These are phyloP conservation scores for Chrysopogon serrulatus DNA, from an alignment of 176 grass and related monocot species.

Conservation along the genomic window DNA sequence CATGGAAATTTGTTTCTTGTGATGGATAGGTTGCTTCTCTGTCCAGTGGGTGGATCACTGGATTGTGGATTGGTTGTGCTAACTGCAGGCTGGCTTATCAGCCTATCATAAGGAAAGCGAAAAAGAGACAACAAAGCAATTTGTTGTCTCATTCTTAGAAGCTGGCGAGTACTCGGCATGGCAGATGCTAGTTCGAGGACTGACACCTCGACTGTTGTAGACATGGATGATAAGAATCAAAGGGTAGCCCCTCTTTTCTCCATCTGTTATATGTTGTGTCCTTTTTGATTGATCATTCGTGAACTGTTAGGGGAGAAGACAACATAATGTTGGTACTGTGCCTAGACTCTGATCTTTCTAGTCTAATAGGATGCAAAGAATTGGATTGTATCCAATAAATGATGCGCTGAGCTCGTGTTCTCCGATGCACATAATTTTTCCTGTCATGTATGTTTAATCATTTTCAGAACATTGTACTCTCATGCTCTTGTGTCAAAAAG, in stretches of 20 bases:
- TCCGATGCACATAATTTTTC: not conserved
- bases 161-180: slow-evolving; percentile 41
- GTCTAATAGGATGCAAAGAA: not conserved
- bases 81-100: not conserved
- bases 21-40: slow-evolving; percentile 14
- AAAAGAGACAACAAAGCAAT: slow-evolving; percentile 50
- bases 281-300: not conserved
- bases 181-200: slow-evolving; percentile 63
- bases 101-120: slow-evolving; percentile 5
- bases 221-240: slow-evolving; percentile 59
- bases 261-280: not conserved
- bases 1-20: slow-evolving; percentile 4
- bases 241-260: slow-evolving; percentile 32
- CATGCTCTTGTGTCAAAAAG: slow-evolving; percentile 11
- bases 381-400: not conserved
- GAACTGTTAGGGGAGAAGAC: not conserved
- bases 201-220: slow-evolving; percentile 53
- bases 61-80: not conserved
- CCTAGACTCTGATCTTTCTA: not conserved
- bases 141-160: slow-evolving; percentile 46
- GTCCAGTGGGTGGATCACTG: not conserved
- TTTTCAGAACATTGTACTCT: slow-evolving; percentile 14
- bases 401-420: not conserved
- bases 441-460: not conserved
- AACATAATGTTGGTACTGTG: not conserved